A percentile compares a stretch with the other conserved stretches of the same genome.
These are phyloP conservation scores for Nemophila menziesii DNA, from an alignment of 257 asterid species.

Conservation along the genomic window DNA sequence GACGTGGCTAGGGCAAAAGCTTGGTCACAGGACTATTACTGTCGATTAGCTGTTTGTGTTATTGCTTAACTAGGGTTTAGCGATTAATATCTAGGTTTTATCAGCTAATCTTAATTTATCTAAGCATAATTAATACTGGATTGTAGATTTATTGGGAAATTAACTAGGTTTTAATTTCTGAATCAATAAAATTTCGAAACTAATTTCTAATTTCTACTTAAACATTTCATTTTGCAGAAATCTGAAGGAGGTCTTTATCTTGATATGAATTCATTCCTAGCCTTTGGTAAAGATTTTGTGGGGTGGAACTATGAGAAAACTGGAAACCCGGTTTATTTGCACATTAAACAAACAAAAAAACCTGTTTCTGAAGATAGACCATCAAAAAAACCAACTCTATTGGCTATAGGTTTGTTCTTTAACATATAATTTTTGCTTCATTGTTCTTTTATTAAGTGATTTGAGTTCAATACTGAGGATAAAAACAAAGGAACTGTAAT, in stretches of 20 bases:
- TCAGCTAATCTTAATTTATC: background rate
- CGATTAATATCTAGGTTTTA: background rate
- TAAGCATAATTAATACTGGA: too few relatives aligned
- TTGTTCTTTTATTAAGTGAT: background rate
- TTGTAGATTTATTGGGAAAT: too few relatives aligned
- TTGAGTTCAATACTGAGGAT: background rate
- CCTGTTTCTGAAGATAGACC: slow-evolving; percentile 80
- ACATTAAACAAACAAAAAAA: slow-evolving; percentile 59
- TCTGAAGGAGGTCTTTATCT: slow-evolving; percentile 84
- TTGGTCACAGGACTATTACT: background rate
- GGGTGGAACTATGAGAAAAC: slow-evolving; percentile 88
- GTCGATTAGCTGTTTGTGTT: background rate
- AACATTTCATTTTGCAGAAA: slow-evolving; percentile 41
- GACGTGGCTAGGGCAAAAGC: too few relatives aligned
- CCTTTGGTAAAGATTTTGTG: slow-evolving; percentile 86
- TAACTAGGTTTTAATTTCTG: too few relatives aligned
- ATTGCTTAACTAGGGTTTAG: background rate
- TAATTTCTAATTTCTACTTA: too few relatives aligned
- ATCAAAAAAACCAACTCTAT: slow-evolving; percentile 78
- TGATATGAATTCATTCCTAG: slow-evolving; percentile 84
- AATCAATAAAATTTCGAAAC: too few relatives aligned
- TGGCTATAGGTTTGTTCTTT: slow-evolving; percentile 97
- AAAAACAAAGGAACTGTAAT: background rate
- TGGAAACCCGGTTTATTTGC: slow-evolving; percentile 80
- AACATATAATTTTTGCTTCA: slow-evolving; percentile 10